Evolutionary conservation across 768 basidiomycete species (phyloP).

Genomic region (Tubosaeta sp.): DNA sequence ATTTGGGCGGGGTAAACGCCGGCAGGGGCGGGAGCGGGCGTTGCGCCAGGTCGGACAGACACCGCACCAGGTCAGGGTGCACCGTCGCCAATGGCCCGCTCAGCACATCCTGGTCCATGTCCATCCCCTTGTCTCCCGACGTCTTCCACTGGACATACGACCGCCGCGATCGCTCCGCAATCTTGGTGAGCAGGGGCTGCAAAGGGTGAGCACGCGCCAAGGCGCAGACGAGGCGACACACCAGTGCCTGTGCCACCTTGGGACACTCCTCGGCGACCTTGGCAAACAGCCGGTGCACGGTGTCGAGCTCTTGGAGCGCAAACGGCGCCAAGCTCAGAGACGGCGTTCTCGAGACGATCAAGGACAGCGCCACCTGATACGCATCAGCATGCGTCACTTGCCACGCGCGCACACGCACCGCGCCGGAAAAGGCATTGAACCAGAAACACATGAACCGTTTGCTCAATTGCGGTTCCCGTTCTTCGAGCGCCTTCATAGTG

Average conservation of each 20-base stretch:
- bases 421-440: conserved; percentile 71
- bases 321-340: conserved; percentile 51
- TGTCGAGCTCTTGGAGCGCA: conserved; percentile 59
- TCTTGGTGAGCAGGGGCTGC: conserved; percentile 55
- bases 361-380: conserved; percentile 54
- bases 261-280: conserved; percentile 56
- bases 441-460: conserved; percentile 68
- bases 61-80: conserved; percentile 23
- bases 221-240: conserved; percentile 26
- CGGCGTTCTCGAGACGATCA: conserved; percentile 62
- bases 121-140: conserved; percentile 23
- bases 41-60: conserved; percentile 23
- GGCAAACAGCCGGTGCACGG: conserved; percentile 52
- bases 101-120: conserved; percentile 17
- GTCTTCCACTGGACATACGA: conserved; percentile 40
- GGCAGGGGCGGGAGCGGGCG: conserved; percentile 19
- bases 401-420: conserved; percentile 41
- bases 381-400: background rate
- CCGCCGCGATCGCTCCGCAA: conserved; percentile 48
- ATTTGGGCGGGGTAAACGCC: conserved; percentile 21
- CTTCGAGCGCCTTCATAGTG: conserved; percentile 51
- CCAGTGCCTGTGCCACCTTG: conserved; percentile 56
- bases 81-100: conserved; percentile 18
- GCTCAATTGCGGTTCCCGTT: conserved; percentile 56
- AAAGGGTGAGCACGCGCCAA: conserved; percentile 7